Percentiles rank a stretch among this genome's conserved stretches.
phyloP scores from a whole-genome alignment of 139 green algal species.

The Ettlia oleoabundans region DNA sequence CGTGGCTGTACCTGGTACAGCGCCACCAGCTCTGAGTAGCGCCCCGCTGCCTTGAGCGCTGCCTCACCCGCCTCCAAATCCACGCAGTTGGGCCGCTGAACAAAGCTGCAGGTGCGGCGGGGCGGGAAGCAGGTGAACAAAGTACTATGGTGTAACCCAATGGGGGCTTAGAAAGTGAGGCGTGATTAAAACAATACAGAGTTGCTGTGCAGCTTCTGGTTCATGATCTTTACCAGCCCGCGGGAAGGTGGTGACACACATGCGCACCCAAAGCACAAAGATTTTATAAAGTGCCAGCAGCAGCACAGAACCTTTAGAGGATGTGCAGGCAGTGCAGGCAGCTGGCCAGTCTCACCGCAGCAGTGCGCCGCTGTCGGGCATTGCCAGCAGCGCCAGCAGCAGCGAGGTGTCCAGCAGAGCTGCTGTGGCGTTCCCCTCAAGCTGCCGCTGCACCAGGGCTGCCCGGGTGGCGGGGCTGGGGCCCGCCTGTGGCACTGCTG shows the following conservation, averaged over 20 bases:
- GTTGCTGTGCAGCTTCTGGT: too few relatives aligned
- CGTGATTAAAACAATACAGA: too few relatives aligned
- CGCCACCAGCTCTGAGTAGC: slow-evolving; percentile 87
- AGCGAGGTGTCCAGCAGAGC: slow-evolving; percentile 85
- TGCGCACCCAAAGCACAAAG: too few relatives aligned
- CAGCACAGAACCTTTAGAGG: not conserved
- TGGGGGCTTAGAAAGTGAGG: too few relatives aligned
- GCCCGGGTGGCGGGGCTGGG: too few relatives aligned
- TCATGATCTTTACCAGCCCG: too few relatives aligned
- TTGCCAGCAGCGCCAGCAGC: slow-evolving; percentile 71
- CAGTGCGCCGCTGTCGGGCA: slow-evolving; percentile 75
- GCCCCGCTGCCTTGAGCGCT: slow-evolving; percentile 50
- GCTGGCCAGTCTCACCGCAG: slow-evolving; percentile 48
- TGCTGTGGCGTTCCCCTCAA: slow-evolving; percentile 8
- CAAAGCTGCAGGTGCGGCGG: slow-evolving; percentile 45
- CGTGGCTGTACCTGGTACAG: slow-evolving; percentile 65
- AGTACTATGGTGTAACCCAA: too few relatives aligned
- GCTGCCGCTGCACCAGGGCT: slow-evolving; percentile 17
- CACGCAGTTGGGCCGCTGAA: slow-evolving; percentile 71
- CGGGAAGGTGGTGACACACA: too few relatives aligned
- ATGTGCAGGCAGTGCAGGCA: not conserved
- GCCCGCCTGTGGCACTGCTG: not conserved
- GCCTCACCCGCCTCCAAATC: slow-evolving; percentile 67
- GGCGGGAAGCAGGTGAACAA: not conserved
- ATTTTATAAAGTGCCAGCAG: too few relatives aligned